phyloP scores from a whole-genome alignment of 345 rosid genomes.

The Citrus australasica region DNA sequence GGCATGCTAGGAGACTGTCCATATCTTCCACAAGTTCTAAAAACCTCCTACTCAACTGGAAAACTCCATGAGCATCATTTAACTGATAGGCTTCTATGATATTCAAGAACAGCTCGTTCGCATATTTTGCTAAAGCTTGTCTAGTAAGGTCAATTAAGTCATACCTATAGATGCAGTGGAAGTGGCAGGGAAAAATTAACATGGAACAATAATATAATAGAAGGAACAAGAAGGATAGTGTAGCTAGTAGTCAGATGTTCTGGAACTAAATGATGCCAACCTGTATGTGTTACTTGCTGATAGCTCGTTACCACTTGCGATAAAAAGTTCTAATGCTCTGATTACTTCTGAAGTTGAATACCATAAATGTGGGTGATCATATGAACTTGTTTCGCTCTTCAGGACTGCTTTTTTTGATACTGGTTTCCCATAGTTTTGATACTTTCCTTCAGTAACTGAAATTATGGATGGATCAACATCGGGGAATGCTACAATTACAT shows the following conservation, averaged over 20 bases:
- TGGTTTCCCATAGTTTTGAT: constrained; percentile 26
- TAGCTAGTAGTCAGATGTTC: background rate
- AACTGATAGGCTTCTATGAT: constrained; percentile 42
- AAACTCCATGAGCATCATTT: constrained; percentile 36
- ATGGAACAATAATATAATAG: background rate
- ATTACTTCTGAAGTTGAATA: constrained; percentile 59
- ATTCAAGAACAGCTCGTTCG: constrained; percentile 52
- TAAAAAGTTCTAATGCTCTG: constrained; percentile 53
- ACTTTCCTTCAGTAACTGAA: constrained; percentile 17
- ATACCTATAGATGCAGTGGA: constrained; percentile 34
- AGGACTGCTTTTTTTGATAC: constrained; percentile 31
- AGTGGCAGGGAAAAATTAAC: background rate
- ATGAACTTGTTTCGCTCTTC: constrained; percentile 27
- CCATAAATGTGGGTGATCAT: constrained; percentile 68
- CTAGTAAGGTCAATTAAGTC: constrained; percentile 68
- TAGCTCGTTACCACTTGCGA: constrained; percentile 43
- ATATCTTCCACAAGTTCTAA: constrained; percentile 58
- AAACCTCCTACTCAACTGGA: constrained; percentile 35
- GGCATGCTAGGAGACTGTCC: constrained; percentile 54
- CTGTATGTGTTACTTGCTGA: constrained; percentile 46
- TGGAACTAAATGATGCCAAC: constrained; percentile 27
- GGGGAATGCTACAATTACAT: constrained; percentile 73
- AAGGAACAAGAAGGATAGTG: background rate
- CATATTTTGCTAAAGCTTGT: constrained; percentile 67
- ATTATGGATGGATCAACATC: constrained; percentile 56